Percentiles rank a stretch among this genome's conserved stretches.
Conservation (phyloP, 1,284 basidiomycete genomes). For the Thecaphora thlaspeos region DNA sequence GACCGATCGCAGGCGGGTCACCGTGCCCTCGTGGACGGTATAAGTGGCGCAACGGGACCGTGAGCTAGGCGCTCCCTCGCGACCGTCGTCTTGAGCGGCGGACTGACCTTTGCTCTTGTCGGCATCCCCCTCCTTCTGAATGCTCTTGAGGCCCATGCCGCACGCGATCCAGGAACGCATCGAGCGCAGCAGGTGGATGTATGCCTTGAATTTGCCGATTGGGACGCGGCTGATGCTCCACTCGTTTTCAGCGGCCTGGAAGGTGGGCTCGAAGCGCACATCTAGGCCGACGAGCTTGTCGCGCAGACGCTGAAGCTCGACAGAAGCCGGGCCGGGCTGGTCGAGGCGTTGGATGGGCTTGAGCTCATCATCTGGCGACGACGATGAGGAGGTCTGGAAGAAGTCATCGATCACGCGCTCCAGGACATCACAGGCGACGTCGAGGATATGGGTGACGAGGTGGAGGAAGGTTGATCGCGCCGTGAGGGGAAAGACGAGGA, state of each 20-base stretch:
- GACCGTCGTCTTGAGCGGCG: not conserved
- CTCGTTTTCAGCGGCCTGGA: slow-evolving; percentile 40
- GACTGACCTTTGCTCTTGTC: not conserved
- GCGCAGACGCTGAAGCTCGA: slow-evolving; percentile 10
- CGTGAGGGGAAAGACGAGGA: slow-evolving; percentile 35
- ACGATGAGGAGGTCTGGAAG: too few species aligned
- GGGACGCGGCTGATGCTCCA: slow-evolving; percentile 30
- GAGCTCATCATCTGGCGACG: not conserved
- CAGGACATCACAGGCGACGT: slow-evolving; percentile 17
- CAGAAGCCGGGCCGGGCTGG: not conserved
- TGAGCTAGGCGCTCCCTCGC: too few species aligned
- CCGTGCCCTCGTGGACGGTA: too few species aligned
- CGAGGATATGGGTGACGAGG: slow-evolving; percentile 14
- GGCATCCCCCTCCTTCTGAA: not conserved
- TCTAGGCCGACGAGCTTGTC: slow-evolving; percentile 7
- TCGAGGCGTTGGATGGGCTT: not conserved
- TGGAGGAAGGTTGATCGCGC: slow-evolving; percentile 21
- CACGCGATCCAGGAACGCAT: slow-evolving; percentile 42
- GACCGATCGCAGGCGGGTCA: too few species aligned
- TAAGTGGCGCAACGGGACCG: too few species aligned
- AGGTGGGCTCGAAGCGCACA: slow-evolving; percentile 9
- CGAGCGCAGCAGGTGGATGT: slow-evolving; percentile 17
- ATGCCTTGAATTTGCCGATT: slow-evolving; percentile 11
- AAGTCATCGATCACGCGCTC: slow-evolving; percentile 30
- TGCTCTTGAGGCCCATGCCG: slow-evolving; percentile 24